Evolutionary conservation across 148 eudicot genomes (phyloP), one percentile per base, ranked within the genome.

Genomic region (Cornus kousa): DNA sequence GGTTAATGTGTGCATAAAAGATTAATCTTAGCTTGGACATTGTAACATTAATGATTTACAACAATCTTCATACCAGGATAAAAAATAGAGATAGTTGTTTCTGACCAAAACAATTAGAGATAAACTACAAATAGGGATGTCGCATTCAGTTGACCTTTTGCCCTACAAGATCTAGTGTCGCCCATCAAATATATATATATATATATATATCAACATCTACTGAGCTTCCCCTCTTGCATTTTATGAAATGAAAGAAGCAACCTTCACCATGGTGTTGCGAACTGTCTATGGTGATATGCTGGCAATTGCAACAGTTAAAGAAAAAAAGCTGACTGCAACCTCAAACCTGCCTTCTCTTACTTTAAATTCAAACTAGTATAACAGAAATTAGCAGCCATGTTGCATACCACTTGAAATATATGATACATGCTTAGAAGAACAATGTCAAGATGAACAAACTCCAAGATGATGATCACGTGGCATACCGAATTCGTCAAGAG

Each of bases 401-500:
- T 8, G 4, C 16, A 28, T 24, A 75, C 37, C 8, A 75, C 70
- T 16, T 23, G n/a, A 62, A 32, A 20, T 40, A 64, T 37, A 64
- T 19, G 50, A 22, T 40, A 65, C 70, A 40, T 75, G 17, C 23
- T 43, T 10, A 40, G 37, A 75, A 39, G 4, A 40, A 65, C 37
- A 65, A 28, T 37, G 64, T 17, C 9, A 70, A 22, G 8, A 39
- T 20, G 3, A 37, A 11, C 33, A 43, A 5, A 62, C 20, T 39
- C 55, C 37, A 39, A 67, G 43, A 67, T 50, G 73, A 68, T 33
- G 17, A 68, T 50, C 28, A 6, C 1, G 9, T 68, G 12, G 39
- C 77, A 39, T 89, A 93, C 94, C 94, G 70, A 70, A 91, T 84
- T 93, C 97, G 82, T 93, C 97, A 20, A 93, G 86, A 77, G 97